Conservation (phyloP, 176 grass and related monocot species). For the Carex pumila region DNA sequence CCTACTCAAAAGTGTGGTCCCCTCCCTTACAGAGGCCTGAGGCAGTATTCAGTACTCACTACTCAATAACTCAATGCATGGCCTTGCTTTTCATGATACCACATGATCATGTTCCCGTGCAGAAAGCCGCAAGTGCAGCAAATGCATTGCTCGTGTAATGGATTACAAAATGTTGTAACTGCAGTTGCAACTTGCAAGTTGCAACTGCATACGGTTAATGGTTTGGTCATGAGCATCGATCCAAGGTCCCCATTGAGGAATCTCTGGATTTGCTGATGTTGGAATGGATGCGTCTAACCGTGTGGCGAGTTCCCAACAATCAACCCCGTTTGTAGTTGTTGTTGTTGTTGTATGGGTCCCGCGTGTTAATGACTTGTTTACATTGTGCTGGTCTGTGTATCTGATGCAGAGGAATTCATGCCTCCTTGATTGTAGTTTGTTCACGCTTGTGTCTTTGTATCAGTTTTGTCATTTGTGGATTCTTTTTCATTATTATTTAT, state of each 20-base stretch:
- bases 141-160: constrained; percentile 7
- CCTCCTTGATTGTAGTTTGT: not conserved
- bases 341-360: not conserved
- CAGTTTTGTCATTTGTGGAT: not conserved
- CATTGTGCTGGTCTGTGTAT: not conserved
- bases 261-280: not conserved
- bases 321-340: too few species aligned
- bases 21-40: not conserved
- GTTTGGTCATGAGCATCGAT: not conserved
- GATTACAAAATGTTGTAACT: constrained; percentile 6
- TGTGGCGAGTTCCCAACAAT: not conserved
- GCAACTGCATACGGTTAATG: constrained; percentile 11
- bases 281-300: not conserved
- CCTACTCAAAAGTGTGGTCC: not conserved
- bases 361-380: not conserved
- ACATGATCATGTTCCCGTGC: constrained; percentile 7
- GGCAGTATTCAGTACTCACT: not conserved
- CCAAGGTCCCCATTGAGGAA: not conserved
- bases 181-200: constrained; percentile 13
- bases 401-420: not conserved
- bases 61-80: not conserved
- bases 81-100: not conserved
- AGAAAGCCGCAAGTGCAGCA: not conserved
- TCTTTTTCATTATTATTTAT: not conserved
- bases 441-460: not conserved